Evolutionary conservation across 2,329 filamentous ascomycete species (phyloP).

Genomic region (Fusarium sp.): DNA sequence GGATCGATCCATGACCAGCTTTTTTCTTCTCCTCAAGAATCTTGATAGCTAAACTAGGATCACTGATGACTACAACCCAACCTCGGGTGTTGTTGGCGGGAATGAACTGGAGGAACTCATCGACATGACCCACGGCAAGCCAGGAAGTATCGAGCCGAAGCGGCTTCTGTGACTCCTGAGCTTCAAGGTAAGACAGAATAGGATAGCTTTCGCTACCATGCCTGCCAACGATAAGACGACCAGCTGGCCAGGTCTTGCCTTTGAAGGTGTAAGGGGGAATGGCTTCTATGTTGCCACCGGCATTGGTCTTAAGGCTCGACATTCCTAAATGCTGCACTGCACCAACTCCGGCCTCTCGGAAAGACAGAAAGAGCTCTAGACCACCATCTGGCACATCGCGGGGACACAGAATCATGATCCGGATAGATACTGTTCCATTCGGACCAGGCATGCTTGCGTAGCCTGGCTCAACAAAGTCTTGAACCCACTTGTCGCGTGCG

Average conservation of each 20-base stretch:
- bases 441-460: constrained; percentile 52
- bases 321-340: constrained; percentile 36
- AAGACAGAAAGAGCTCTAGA: constrained; percentile 41
- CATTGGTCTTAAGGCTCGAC: too few relatives aligned
- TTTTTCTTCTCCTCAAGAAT: too few relatives aligned
- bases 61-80: constrained; percentile 30
- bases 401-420: constrained; percentile 43
- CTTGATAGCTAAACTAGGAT: constrained; percentile 20
- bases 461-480: constrained; percentile 51
- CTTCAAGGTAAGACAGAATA: constrained; percentile 41
- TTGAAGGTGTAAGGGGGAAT: not conserved
- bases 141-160: constrained; percentile 39
- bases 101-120: constrained; percentile 42
- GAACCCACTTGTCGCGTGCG: constrained; percentile 30
- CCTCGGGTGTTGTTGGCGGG: constrained; percentile 34
- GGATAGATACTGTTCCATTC: constrained; percentile 42
- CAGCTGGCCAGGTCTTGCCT: not conserved
- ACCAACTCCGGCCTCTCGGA: constrained; percentile 38
- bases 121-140: constrained; percentile 39
- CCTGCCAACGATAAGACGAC: not conserved
- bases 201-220: not conserved
- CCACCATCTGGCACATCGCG: constrained; percentile 42
- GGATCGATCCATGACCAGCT: not conserved
- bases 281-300: constrained; percentile 46
- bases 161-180: constrained; percentile 47